Evolutionary conservation across 164 flowering plant species (phyloP).

Genomic region (Euptelea pleiosperma): DNA sequence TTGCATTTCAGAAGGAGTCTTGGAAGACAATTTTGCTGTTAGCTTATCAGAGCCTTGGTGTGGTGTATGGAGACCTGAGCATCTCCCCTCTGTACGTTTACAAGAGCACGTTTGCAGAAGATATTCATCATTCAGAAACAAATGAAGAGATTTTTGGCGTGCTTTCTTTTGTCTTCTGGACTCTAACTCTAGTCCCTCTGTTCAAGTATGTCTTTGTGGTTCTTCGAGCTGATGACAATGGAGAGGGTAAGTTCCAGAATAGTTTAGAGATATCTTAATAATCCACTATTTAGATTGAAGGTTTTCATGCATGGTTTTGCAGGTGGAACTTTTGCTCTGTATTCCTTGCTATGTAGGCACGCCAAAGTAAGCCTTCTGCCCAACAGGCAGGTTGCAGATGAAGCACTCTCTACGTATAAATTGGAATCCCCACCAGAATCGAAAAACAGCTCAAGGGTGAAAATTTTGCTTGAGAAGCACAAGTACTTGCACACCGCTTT

Average conservation of each 20-base stretch:
- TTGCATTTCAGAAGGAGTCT: slow-evolving; percentile 60
- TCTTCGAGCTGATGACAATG: slow-evolving; percentile 41
- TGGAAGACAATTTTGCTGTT: slow-evolving; percentile 64
- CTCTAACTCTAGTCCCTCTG: slow-evolving; percentile 37
- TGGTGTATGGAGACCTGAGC: slow-evolving; percentile 85
- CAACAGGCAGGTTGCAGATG: slow-evolving; percentile 70
- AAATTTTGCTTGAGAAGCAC: slow-evolving; percentile 65
- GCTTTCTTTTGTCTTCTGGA: slow-evolving; percentile 31
- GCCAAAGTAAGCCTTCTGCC: slow-evolving; percentile 55
- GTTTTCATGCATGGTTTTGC: slow-evolving; percentile 16
- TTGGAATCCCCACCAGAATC: slow-evolving; percentile 52
- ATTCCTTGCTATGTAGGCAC: slow-evolving; percentile 55
- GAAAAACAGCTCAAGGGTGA: slow-evolving; percentile 45
- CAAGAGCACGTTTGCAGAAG: slow-evolving; percentile 65
- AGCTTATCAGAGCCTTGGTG: slow-evolving; percentile 90
- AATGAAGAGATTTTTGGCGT: slow-evolving; percentile 65
- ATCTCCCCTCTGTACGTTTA: slow-evolving; percentile 85
- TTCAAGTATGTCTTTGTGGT: slow-evolving; percentile 39
- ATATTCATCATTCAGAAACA: slow-evolving; percentile 62
- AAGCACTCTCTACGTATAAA: slow-evolving; percentile 57
- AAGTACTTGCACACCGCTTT: slow-evolving; percentile 70
- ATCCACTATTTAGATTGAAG: background rate
- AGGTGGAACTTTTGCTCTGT: slow-evolving; percentile 66
- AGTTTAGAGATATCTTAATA: background rate
- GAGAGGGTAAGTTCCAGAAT: slow-evolving; percentile 32